A percentile compares a stretch with the other conserved stretches of the same genome.
Evolutionary conservation across 768 basidiomycete genomes (phyloP).

Genomic region (Favolaschia claudopus): DNA sequence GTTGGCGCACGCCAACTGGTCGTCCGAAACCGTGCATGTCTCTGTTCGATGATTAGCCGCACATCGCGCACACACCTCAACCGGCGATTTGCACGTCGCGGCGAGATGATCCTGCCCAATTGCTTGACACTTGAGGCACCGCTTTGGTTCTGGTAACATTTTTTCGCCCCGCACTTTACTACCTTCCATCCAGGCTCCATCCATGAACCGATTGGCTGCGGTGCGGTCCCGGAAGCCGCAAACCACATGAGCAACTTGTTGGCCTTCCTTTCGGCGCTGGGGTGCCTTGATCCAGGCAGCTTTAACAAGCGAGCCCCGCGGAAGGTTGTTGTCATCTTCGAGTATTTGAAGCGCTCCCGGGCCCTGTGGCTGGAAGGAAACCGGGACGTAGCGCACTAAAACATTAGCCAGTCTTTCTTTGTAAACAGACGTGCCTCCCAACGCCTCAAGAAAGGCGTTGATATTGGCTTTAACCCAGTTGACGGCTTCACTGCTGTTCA

Average conservation of each 20-base stretch:
- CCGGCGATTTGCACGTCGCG: constrained; percentile 10
- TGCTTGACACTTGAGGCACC: constrained; percentile 30
- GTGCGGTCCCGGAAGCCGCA: constrained; percentile 20
- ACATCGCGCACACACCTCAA: constrained; percentile 26
- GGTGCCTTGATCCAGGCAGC: constrained; percentile 38
- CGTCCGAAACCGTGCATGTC: constrained; percentile 20
- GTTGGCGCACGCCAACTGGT: constrained; percentile 28
- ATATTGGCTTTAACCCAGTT: constrained; percentile 30
- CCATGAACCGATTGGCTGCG: constrained; percentile 23
- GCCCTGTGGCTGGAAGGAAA: constrained; percentile 13
- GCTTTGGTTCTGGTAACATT: constrained; percentile 21
- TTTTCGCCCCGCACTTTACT: constrained; percentile 16
- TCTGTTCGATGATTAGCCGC: constrained; percentile 27
- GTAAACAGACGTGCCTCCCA: constrained; percentile 18
- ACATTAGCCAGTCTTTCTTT: constrained; percentile 4
- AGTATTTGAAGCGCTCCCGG: background rate
- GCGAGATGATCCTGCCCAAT: constrained; percentile 23
- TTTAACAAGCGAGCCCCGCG: background rate
- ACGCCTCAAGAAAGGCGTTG: constrained; percentile 8
- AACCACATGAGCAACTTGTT: constrained; percentile 32
- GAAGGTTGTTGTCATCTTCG: constrained; percentile 26
- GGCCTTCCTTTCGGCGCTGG: constrained; percentile 13
- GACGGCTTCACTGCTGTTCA: constrained; percentile 23
- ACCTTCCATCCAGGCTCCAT: constrained; percentile 24
- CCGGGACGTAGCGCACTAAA: constrained; percentile 33